Conservation (phyloP, 2,329 filamentous ascomycete species). For the Xylaria sp. region DNA sequence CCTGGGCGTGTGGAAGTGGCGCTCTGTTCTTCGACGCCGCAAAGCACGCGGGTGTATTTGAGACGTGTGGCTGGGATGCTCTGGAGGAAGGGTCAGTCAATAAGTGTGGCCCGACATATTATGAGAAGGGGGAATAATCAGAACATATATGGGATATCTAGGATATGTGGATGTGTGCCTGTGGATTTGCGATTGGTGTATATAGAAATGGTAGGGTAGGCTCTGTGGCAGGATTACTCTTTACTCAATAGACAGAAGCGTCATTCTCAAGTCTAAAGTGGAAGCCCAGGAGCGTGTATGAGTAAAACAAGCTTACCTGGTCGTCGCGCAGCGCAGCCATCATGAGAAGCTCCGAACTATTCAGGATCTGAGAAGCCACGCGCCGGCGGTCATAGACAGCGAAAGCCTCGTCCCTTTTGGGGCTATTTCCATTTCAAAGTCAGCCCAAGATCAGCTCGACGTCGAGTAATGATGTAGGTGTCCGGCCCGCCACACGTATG, state of each 20-base stretch:
- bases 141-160: neutral
- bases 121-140: neutral
- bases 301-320: slow-evolving; percentile 58
- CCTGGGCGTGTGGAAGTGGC: neutral
- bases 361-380: slow-evolving; percentile 64
- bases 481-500: neutral
- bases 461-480: neutral
- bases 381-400: slow-evolving; percentile 56
- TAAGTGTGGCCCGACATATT: neutral
- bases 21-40: slow-evolving; percentile 57
- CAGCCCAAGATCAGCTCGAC: neutral
- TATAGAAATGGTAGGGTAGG: neutral
- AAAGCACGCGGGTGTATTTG: slow-evolving; percentile 66
- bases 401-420: slow-evolving; percentile 50
- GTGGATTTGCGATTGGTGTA: neutral
- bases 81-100: slow-evolving; percentile 48
- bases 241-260: too few species aligned
- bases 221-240: neutral
- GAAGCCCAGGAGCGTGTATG: too few species aligned
- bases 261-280: too few species aligned
- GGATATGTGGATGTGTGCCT: neutral
- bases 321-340: slow-evolving; percentile 65
- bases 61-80: slow-evolving; percentile 65
- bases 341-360: slow-evolving; percentile 67
- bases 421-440: neutral